Evolutionary conservation across 768 basidiomycete species (phyloP), one percentile per base, ranked within the genome.

Genomic region (Cubamyces lactineus): DNA sequence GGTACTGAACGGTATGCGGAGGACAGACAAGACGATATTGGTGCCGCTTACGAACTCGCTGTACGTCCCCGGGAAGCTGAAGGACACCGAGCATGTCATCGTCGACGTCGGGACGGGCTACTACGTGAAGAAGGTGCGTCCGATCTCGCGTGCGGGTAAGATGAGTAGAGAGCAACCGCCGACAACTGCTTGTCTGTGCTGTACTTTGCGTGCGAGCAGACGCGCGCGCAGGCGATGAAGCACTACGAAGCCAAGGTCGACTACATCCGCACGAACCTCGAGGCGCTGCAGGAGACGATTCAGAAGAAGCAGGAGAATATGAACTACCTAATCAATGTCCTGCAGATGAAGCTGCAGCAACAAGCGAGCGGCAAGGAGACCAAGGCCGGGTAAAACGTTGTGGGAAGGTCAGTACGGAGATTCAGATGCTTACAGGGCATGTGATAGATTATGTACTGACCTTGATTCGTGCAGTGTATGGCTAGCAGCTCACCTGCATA

Each of bases 21-120:
- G 28, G 17, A 45, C 67, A 98, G 96, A 82, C 66, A 96, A 93
- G 80, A 86, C 88, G 21, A 85, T 97, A 63, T 81, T 98, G 15
- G 92, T 98, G 11, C 96, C 97, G 6, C 75, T 98, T 57, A 98
- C 95, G 16, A 93, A 91, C 73, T 98, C 96, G 0, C 83, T 99
- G 2, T 98, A 98, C 71, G 91, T 98, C 24, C 95, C 96, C 2
- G 97, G 96, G 19, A 94, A 88, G 75, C 80, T 98, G 49, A 81
- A 79, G 43, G 91, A 97, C 70, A 74, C 84, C 0, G 89, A 94
- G 47, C 84, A 93, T 67, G 96, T 99, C 49, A 88, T 98, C 64
- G 86, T 98, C 41, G 97, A 99, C 72, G 82, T 98, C 26, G 97
- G 97, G 1, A 98, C 96, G 0, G 96, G 97, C 0, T 99, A 98